A percentile compares a stretch with the other conserved stretches of the same genome.
phyloP scores from a whole-genome alignment of 202 grass and related monocot genomes.

The Hordeum pubiflorum region DNA sequence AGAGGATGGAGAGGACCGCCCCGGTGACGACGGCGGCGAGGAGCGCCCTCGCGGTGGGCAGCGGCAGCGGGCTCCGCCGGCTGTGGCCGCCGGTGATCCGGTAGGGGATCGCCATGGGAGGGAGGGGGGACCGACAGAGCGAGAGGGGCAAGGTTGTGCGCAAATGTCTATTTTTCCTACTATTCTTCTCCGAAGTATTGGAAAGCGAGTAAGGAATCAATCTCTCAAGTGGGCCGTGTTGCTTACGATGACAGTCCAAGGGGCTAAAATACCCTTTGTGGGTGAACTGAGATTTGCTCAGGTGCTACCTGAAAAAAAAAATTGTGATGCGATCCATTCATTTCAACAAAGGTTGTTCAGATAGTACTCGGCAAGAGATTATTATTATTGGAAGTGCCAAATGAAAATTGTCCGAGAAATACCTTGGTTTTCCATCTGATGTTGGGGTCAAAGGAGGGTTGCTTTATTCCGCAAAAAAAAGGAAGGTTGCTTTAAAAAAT shows the following conservation, averaged over 20 bases:
- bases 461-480: too few species aligned
- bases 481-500: too few species aligned
- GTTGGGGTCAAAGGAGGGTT: too few species aligned
- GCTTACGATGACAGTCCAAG: neutral
- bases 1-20: slow-evolving; percentile 20
- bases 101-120: slow-evolving; percentile 36
- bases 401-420: too few species aligned
- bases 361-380: too few species aligned
- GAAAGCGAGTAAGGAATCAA: neutral
- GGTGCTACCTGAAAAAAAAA: too few species aligned
- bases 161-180: neutral
- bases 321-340: too few species aligned
- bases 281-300: neutral
- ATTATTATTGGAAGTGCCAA: too few species aligned
- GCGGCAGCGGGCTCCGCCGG: slow-evolving; percentile 20
- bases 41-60: slow-evolving; percentile 7
- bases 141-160: neutral
- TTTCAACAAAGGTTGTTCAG: too few species aligned
- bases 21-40: neutral
- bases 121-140: neutral
- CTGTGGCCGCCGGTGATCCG: slow-evolving; percentile 34
- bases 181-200: neutral
- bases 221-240: neutral
- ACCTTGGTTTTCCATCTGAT: too few species aligned
- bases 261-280: too few species aligned